A percentile compares a stretch with the other conserved stretches of the same genome.
phyloP scores from a whole-genome alignment of 1,139 yeast genomes.

The Hansenula anomala region DNA sequence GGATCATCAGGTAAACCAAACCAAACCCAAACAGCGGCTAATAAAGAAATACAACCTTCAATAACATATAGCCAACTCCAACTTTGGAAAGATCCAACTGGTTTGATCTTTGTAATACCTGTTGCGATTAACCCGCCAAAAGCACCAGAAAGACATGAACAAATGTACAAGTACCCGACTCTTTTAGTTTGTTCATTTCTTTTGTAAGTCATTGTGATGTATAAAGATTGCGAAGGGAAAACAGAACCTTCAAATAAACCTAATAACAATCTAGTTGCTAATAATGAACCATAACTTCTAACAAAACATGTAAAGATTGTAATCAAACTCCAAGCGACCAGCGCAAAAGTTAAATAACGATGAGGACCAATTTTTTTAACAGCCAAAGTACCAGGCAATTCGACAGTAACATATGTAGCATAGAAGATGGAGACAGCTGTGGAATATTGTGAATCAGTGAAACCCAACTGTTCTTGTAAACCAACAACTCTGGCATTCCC shows the following conservation, averaged over 20 bases:
- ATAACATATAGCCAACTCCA: conserved; percentile 37
- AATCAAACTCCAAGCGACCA: conserved; percentile 41
- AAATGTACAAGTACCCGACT: conserved; percentile 31
- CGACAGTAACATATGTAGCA: conserved; percentile 33
- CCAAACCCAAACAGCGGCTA: conserved; percentile 26
- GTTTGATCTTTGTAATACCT: conserved; percentile 32
- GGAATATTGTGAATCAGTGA: conserved; percentile 36
- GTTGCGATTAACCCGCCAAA: conserved; percentile 38
- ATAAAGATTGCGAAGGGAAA: conserved; percentile 25
- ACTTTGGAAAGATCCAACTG: conserved; percentile 26
- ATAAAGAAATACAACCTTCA: conserved; percentile 33
- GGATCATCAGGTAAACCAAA: conserved; percentile 40
- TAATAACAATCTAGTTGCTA: conserved; percentile 30
- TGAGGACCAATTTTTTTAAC: conserved; percentile 37
- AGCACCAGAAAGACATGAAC: conserved; percentile 30
- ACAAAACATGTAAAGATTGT: conserved; percentile 38
- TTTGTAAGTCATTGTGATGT: conserved; percentile 29
- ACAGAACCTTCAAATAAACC: conserved; percentile 50
- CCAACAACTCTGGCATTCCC: conserved; percentile 44
- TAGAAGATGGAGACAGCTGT: conserved; percentile 39
- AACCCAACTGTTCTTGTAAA: conserved; percentile 35
- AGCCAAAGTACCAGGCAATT: conserved; percentile 5
- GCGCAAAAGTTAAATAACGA: conserved; percentile 29
- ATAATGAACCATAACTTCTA: conserved; percentile 32
- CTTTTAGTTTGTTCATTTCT: conserved; percentile 32